Conservation (phyloP, 2,329 filamentous ascomycete genomes). For the Ophiosphaerella korrae region DNA sequence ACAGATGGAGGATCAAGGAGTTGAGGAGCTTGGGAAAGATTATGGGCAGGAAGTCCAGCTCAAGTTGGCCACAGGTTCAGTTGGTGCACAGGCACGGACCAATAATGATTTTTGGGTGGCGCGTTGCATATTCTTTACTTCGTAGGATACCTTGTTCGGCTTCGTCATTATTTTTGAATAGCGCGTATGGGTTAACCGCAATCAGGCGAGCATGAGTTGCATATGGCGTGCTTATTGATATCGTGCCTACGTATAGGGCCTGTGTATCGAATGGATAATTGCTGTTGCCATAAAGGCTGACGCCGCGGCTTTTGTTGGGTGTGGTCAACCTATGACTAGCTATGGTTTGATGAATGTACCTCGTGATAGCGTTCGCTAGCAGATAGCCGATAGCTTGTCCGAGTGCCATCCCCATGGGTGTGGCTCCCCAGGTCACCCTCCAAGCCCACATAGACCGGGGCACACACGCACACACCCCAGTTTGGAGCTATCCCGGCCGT, state of each 20-base stretch:
- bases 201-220: background rate
- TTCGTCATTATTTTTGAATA: background rate
- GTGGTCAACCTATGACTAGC: background rate
- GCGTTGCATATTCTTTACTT: conserved; percentile 2
- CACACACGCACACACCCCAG: background rate
- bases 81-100: background rate
- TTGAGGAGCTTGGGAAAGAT: background rate
- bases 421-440: background rate
- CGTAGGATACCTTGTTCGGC: conserved; percentile 2
- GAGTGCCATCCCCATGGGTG: too few relatives aligned
- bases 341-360: too few relatives aligned
- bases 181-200: background rate
- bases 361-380: too few relatives aligned
- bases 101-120: conserved; percentile 1
- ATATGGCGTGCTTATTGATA: background rate
- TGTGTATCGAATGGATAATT: background rate
- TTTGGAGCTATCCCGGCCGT: background rate
- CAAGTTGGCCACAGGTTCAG: background rate
- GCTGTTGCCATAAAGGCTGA: background rate
- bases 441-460: background rate
- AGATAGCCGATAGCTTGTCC: too few relatives aligned
- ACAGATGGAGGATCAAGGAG: background rate
- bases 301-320: background rate
- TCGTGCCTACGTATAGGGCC: background rate
- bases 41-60: background rate